Base-by-base conservation (phyloP, 2,329 filamentous ascomycete genomes). In the Thielaviopsis punctulata region DNA sequence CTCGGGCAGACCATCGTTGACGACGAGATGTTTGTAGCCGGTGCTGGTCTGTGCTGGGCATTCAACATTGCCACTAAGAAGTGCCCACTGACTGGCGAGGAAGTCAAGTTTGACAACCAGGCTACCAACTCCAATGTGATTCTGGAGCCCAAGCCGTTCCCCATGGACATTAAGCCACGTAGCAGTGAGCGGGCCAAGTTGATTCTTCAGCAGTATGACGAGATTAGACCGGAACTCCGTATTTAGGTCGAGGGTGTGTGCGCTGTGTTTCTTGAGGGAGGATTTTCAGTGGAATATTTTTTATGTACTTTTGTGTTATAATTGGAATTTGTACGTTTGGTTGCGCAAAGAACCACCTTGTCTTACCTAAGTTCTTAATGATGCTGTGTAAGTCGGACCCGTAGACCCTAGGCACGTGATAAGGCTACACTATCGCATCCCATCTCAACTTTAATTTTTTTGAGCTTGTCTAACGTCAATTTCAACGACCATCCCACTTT, bases 1-100 rank as follows among this genome's bases (percentile, higher is more conserved):
- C 69, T 80, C 4, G 79, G 78, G 4, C 75, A 79, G 64, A 73
- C 74, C 52, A 72, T 82, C 45, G 79, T 76, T 23, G 76, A 80
- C 58, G 73, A 77, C 59, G 75, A 79, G 63, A 69, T 75, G 58
- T 72, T 75, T 57, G 65, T 75, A 45, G 66, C 69, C 7, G 71
- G 68, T 21, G 71, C 71, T 3, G 63, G 62, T 6, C 60, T 73
- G 9, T 66, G 72, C 39, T 76, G 73, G 73, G 72, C 66, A 0
- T 74, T 75, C 56, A 61, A 71, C 51, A 62, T 74, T 48, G 58
- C 49, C 3, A 62, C 61, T 25, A 68, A 67, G 61, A 62, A 57
- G 21, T 71, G 68, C 56, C 65, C 68, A 1, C 57, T 61, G 45
- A 73, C 71, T 0, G 70, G 70, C 8, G 57, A 66, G 43, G 55